These are phyloP conservation scores for Boletus huronensis DNA, from an alignment of 768 basidiomycete species.

Conservation along the genomic window DNA sequence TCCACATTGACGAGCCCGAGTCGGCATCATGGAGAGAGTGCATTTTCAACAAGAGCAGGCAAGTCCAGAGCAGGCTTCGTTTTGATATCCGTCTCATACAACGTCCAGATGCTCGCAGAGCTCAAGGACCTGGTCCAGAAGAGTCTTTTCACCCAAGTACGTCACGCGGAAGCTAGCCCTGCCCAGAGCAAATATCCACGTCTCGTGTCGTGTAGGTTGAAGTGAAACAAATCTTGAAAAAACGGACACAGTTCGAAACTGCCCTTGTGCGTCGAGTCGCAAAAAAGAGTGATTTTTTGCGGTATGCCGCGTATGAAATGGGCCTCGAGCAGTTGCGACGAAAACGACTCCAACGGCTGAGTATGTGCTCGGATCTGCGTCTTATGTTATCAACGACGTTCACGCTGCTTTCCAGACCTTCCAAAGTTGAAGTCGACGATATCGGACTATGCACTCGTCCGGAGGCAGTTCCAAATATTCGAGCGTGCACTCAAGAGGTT, in stretches of 20 bases:
- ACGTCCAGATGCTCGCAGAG: slow-evolving; percentile 84
- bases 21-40: slow-evolving; percentile 79
- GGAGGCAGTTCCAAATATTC: slow-evolving; percentile 85
- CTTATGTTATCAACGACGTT: not conserved
- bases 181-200: slow-evolving; percentile 1
- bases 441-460: slow-evolving; percentile 82
- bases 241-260: slow-evolving; percentile 79
- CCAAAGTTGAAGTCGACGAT: slow-evolving; percentile 48
- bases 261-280: slow-evolving; percentile 79
- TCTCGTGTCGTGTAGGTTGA: slow-evolving; percentile 50
- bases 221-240: slow-evolving; percentile 79
- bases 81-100: slow-evolving; percentile 2
- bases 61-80: slow-evolving; percentile 6
- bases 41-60: slow-evolving; percentile 93
- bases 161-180: slow-evolving; percentile 18
- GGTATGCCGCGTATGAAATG: slow-evolving; percentile 93
- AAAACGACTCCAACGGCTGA: slow-evolving; percentile 69
- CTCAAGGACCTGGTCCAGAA: slow-evolving; percentile 89
- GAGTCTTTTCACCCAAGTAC: slow-evolving; percentile 75
- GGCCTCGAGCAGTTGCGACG: slow-evolving; percentile 74
- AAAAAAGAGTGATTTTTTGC: slow-evolving; percentile 83
- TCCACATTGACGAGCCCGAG: not conserved
- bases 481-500: slow-evolving; percentile 88
- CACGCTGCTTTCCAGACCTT: slow-evolving; percentile 25
- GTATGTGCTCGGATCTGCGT: slow-evolving; percentile 39